Percentiles rank a stretch among this genome's conserved stretches.
Conservation (phyloP, 805 yeast species). For the Saccharomycopsis capsularis region DNA sequence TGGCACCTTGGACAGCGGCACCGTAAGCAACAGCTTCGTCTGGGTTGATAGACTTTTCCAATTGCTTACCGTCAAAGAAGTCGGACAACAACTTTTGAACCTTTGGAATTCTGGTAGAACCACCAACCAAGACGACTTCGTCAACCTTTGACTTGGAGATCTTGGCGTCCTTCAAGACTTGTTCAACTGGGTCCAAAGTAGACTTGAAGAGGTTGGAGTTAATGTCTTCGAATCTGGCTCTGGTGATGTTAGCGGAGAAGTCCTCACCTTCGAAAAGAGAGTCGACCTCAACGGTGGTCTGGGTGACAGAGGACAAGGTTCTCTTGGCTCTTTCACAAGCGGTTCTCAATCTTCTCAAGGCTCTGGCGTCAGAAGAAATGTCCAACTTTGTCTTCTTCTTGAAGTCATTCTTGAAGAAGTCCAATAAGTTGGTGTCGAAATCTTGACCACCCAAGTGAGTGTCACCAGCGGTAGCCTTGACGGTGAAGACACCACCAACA, state of each 20-base stretch:
- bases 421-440: conserved; percentile 93
- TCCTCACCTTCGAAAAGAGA: conserved; percentile 93
- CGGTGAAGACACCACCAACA: conserved; percentile 95
- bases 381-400: conserved; percentile 91
- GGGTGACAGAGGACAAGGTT: conserved; percentile 92
- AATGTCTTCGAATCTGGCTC: conserved; percentile 97
- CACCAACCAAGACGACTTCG: conserved; percentile 96
- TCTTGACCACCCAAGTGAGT: conserved; percentile 99
- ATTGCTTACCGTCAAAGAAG: conserved; percentile 94
- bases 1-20: conserved; percentile 99
- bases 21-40: conserved; percentile 99
- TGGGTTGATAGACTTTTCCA: conserved; percentile 95
- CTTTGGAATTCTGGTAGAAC: conserved; percentile 99
- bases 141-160: conserved; percentile 76
- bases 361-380: conserved; percentile 86
- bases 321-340: conserved; percentile 99
- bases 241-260: conserved; percentile 86
- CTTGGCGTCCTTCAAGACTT: conserved; percentile 89
- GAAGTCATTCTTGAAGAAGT: conserved; percentile 90
- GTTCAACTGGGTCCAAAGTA: conserved; percentile 90
- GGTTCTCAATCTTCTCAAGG: conserved; percentile 96
- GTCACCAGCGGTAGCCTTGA: conserved; percentile 98
- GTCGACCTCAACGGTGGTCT: conserved; percentile 94
- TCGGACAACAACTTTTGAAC: conserved; percentile 90
- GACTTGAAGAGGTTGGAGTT: conserved; percentile 90